phyloP scores from a whole-genome alignment of 179 eudicot genomes.

The Pouteria campechiana region DNA sequence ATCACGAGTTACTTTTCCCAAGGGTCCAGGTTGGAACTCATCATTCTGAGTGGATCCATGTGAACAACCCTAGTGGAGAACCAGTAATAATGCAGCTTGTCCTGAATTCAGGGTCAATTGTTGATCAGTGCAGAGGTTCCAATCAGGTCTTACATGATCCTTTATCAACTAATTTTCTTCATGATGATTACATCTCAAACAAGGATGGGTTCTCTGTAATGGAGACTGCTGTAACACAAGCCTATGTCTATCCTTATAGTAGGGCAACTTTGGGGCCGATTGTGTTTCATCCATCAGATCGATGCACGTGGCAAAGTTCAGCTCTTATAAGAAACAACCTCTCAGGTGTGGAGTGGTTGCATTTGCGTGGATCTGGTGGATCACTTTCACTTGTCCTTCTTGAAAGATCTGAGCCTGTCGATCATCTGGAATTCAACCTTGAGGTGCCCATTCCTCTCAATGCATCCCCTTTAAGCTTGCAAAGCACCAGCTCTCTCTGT shows the following conservation, averaged over 20 bases:
- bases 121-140: slow-evolving; percentile 34
- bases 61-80: slow-evolving; percentile 59
- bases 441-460: slow-evolving; percentile 22
- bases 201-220: slow-evolving; percentile 62
- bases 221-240: slow-evolving; percentile 50
- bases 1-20: slow-evolving; percentile 46
- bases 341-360: slow-evolving; percentile 69
- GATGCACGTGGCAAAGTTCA: slow-evolving; percentile 73
- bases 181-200: slow-evolving; percentile 24
- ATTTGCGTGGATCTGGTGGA: slow-evolving; percentile 70
- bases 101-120: slow-evolving; percentile 41
- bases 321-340: slow-evolving; percentile 72
- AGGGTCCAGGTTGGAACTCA: slow-evolving; percentile 45
- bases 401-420: slow-evolving; percentile 41
- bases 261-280: slow-evolving; percentile 64
- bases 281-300: slow-evolving; percentile 59
- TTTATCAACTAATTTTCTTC: slow-evolving; percentile 26
- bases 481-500: slow-evolving; percentile 23
- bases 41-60: slow-evolving; percentile 37
- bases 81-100: slow-evolving; percentile 69
- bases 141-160: slow-evolving; percentile 30
- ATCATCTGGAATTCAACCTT: slow-evolving; percentile 46
- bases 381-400: slow-evolving; percentile 47
- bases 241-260: slow-evolving; percentile 57
- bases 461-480: slow-evolving; percentile 20